Conservation (phyloP, 768 basidiomycete genomes). For the Lactarius psammicola region DNA sequence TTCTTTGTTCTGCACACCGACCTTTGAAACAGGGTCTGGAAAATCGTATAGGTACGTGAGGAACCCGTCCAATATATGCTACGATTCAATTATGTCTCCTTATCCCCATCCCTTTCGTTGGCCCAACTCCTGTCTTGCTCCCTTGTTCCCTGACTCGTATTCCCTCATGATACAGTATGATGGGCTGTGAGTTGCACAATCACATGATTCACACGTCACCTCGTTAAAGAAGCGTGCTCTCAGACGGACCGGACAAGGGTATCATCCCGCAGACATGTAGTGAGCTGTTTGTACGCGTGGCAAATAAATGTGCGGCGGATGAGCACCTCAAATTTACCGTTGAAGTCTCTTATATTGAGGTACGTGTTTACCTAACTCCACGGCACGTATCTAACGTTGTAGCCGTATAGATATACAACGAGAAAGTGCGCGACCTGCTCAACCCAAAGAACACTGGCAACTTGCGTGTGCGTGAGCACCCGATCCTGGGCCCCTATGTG, state of each 20-base stretch:
- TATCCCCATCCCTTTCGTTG: background rate
- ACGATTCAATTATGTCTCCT: background rate
- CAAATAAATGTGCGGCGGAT: slow-evolving; percentile 58
- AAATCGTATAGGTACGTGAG: slow-evolving; percentile 82
- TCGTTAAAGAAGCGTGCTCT: background rate
- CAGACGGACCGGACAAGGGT: slow-evolving; percentile 93
- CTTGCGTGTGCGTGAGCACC: slow-evolving; percentile 95
- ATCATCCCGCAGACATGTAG: slow-evolving; percentile 96
- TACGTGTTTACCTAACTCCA: slow-evolving; percentile 34
- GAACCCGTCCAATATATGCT: background rate
- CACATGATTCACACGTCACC: slow-evolving; percentile 13
- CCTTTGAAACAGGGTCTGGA: slow-evolving; percentile 62
- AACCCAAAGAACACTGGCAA: slow-evolving; percentile 98
- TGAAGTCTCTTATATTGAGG: slow-evolving; percentile 98
- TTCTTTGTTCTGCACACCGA: slow-evolving; percentile 2
- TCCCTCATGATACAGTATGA: slow-evolving; percentile 62
- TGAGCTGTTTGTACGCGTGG: slow-evolving; percentile 86
- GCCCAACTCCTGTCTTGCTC: background rate
- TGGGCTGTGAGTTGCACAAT: slow-evolving; percentile 71
- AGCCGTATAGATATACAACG: slow-evolving; percentile 81
- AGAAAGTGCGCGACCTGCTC: slow-evolving; percentile 95
- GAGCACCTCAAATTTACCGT: slow-evolving; percentile 79
- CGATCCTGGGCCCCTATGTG: slow-evolving; percentile 95
- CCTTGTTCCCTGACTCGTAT: background rate
- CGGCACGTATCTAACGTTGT: background rate